A percentile compares a stretch with the other conserved stretches of the same genome.
These are phyloP conservation scores for Aciculosporium take DNA, from an alignment of 2,329 filamentous ascomycete genomes.

Conservation along the genomic window DNA sequence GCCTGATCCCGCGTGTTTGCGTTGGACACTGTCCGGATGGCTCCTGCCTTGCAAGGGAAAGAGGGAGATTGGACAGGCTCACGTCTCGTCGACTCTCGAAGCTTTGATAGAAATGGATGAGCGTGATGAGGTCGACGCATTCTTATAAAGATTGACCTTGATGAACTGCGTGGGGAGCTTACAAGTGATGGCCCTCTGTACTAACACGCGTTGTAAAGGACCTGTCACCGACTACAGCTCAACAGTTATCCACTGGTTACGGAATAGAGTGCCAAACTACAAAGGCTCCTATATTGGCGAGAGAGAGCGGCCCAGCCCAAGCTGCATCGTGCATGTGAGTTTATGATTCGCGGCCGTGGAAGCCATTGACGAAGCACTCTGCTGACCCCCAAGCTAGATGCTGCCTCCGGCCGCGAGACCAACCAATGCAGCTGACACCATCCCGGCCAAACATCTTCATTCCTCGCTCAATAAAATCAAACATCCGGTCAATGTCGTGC, in stretches of 20 bases:
- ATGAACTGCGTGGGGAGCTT: no score
- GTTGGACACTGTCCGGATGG: not conserved
- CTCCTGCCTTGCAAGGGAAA: not conserved
- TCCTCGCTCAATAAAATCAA: conserved; percentile 98
- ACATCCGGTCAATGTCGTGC: conserved; percentile 90
- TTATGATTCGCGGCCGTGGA: not conserved
- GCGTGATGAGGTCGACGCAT: no score
- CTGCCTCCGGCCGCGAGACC: conserved; percentile 67
- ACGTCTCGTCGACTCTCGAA: not conserved
- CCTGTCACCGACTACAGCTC: conserved; percentile 89
- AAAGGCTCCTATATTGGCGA: conserved; percentile 59
- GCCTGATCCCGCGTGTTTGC: no score
- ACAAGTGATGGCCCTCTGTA: not conserved
- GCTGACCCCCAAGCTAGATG: conserved; percentile 43
- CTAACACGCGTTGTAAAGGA: conserved; percentile 34
- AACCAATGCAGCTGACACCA: conserved; percentile 64
- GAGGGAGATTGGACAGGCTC: not conserved
- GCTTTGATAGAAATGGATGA: not conserved
- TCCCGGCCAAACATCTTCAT: conserved; percentile 90
- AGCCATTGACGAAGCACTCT: not conserved
- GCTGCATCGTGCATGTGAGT: conserved; percentile 72
- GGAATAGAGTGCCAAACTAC: conserved; percentile 55
- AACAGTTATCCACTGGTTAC: conserved; percentile 83
- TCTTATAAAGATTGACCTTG: no score
- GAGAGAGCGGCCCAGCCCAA: conserved; percentile 69